Conservation (phyloP, 2,329 filamentous ascomycete species). For the Xylaria sp. region DNA sequence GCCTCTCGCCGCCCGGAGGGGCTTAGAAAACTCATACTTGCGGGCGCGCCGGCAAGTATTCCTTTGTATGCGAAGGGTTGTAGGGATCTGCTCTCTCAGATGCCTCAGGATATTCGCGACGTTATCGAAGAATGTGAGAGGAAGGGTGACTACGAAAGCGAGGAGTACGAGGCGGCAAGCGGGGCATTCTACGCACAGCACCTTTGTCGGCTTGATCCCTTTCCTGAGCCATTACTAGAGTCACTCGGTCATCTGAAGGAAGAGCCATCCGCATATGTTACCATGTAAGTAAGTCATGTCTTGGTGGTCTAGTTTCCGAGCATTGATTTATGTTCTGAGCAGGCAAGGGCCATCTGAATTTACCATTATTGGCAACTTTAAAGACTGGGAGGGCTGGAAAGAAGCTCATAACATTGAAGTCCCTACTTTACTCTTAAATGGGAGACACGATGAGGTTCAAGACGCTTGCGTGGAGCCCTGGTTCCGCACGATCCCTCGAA, state of each 20-base stretch:
- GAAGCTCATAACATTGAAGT: conserved; percentile 20
- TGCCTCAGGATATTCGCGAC: conserved; percentile 14
- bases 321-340: not conserved
- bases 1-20: not conserved
- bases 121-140: conserved; percentile 22
- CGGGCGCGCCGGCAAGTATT: conserved; percentile 1
- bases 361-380: conserved; percentile 29
- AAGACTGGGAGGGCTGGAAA: conserved; percentile 27
- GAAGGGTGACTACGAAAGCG: conserved; percentile 23
- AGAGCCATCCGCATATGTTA: conserved; percentile 26
- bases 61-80: not conserved
- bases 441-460: conserved; percentile 37
- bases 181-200: conserved; percentile 18
- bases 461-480: conserved; percentile 45
- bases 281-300: conserved; percentile 29
- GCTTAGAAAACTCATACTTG: conserved; percentile 9
- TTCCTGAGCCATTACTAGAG: conserved; percentile 7
- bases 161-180: conserved; percentile 19
- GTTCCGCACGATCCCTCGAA: conserved; percentile 6
- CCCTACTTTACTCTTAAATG: conserved; percentile 18
- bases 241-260: conserved; percentile 24
- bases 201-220: conserved; percentile 26
- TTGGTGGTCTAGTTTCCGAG: no score
- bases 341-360: conserved; percentile 40
- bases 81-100: not conserved